Evolutionary conservation across 169 alveolate species (phyloP), one percentile per base, ranked within the genome.

Genomic region (Babesia ovata): DNA sequence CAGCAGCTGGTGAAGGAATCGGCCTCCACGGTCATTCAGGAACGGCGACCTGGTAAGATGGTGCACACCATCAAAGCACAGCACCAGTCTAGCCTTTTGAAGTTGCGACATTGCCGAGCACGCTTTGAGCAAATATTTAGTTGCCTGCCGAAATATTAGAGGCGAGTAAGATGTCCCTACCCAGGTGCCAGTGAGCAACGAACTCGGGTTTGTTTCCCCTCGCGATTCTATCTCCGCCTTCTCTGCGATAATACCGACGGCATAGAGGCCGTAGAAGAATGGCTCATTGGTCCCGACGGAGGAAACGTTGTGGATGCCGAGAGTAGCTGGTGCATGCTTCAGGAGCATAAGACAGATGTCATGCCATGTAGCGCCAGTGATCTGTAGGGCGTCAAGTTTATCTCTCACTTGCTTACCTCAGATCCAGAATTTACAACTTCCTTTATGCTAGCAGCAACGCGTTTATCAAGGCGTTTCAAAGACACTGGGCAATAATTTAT

Each of bases 31-130:
- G 62, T 71, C 84, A 16, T 33, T 28, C 46, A 79, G 22, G 22
- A 71, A 72, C 11, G 79, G 79, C 46, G 87, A 70, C 22, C 72
- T 13, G 28, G 33, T 24, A 21, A 79, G 69, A 26, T 70, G 63
- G 44, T 79, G 70, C 4, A 79, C 29, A 12, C 77, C 84, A 56
- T 79, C 87, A 14, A 66, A 24, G 70, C 87, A 70, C 45, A 79
- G 12, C 12, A 79, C 61, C 87, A 84, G 71, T 11, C 45, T 22
- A 16, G 28, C 10, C 22, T 44, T 28, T 28, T 39, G 60, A 11
- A 44, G 69, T n/a, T 63, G 42, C 44, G 60, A 50, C 22, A 67
- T 9, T 42, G 33, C 28, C 4, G 19, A n/a, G 10, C 21, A 53
- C 17, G 58, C 50, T 21, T 42, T 36, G 16, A 67, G 19, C 17